phyloP scores from a whole-genome alignment of 106 monocot genomes.

The Acanthochlamys bracteata region DNA sequence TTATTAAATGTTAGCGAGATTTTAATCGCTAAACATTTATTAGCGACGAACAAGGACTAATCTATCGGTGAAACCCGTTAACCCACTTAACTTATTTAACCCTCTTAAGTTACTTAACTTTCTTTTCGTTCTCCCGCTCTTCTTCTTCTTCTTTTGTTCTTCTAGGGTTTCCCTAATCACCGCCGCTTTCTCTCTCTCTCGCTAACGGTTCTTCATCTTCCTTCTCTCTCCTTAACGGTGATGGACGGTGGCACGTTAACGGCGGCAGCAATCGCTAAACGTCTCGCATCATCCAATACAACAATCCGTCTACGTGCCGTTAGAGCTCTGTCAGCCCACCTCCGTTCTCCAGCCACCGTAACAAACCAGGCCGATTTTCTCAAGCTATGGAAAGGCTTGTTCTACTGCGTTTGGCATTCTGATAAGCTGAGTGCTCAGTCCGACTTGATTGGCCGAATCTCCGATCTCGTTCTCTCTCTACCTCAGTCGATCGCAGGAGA shows the following conservation, averaged over 20 bases:
- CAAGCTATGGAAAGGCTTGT: constrained; percentile 99
- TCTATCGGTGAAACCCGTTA: too few relatives aligned
- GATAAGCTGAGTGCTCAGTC: constrained; percentile 66
- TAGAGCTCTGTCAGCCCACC: not conserved
- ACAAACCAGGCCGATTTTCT: constrained; percentile 51
- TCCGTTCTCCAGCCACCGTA: constrained; percentile 11
- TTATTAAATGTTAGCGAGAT: too few relatives aligned
- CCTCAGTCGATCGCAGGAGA: constrained; percentile 23
- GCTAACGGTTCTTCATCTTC: too few relatives aligned
- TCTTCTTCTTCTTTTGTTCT: too few relatives aligned
- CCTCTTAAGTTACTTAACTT: too few relatives aligned
- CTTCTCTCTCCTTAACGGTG: not conserved
- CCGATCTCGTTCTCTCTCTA: constrained; percentile 38
- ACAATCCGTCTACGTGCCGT: constrained; percentile 30
- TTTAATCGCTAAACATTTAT: too few relatives aligned
- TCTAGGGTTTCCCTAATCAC: too few relatives aligned
- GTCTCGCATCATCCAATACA: constrained; percentile 63
- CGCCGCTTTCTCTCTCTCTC: too few relatives aligned
- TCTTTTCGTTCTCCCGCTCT: too few relatives aligned
- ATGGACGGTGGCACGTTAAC: constrained; percentile 23
- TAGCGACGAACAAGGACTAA: too few relatives aligned
- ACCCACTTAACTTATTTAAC: too few relatives aligned
- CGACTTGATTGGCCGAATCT: constrained; percentile 47
- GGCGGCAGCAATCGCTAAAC: constrained; percentile 54
- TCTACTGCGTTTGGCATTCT: constrained; percentile 93